A percentile compares a stretch with the other conserved stretches of the same genome.
Conservation (phyloP, 306 rosid species). For the Acacia confusa region DNA sequence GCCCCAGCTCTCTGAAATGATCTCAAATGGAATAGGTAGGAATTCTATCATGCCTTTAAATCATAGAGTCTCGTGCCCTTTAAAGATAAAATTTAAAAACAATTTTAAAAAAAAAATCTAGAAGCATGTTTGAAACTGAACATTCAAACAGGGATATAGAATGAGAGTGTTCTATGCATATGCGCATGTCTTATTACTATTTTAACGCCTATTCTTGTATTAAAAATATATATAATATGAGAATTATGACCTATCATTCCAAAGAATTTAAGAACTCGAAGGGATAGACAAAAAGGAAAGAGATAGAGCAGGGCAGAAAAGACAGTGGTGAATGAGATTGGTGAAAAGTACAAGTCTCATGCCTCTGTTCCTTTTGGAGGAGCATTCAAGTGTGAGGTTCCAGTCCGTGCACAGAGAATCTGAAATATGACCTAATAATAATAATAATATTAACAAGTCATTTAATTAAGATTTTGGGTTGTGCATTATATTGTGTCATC, state of each 20-base stretch:
- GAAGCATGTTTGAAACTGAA: background rate
- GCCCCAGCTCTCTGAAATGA: background rate
- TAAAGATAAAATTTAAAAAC: background rate
- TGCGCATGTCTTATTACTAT: background rate
- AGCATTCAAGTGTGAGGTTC: slow-evolving; percentile 56
- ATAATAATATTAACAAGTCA: slow-evolving; percentile 8
- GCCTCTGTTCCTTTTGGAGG: slow-evolving; percentile 60
- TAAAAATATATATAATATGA: background rate
- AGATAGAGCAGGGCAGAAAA: slow-evolving; percentile 29
- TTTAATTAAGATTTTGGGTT: slow-evolving; percentile 2
- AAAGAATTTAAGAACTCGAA: background rate
- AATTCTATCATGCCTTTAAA: background rate
- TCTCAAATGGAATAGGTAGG: background rate
- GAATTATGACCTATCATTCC: background rate
- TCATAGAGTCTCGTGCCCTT: background rate
- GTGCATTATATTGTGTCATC: slow-evolving; percentile 47
- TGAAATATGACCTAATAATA: slow-evolving; percentile 6
- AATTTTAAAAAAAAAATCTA: background rate
- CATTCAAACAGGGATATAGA: background rate
- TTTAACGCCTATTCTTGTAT: background rate
- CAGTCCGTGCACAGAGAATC: slow-evolving; percentile 41
- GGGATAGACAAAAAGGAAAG: slow-evolving; percentile 55
- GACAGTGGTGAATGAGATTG: slow-evolving; percentile 38
- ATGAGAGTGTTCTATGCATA: background rate
- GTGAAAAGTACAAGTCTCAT: slow-evolving; percentile 52